Percentiles rank a stretch among this genome's conserved stretches.
Evolutionary conservation across 495 filamentous ascomycete genomes (phyloP).

Genomic region (Apiosordaria backusii): DNA sequence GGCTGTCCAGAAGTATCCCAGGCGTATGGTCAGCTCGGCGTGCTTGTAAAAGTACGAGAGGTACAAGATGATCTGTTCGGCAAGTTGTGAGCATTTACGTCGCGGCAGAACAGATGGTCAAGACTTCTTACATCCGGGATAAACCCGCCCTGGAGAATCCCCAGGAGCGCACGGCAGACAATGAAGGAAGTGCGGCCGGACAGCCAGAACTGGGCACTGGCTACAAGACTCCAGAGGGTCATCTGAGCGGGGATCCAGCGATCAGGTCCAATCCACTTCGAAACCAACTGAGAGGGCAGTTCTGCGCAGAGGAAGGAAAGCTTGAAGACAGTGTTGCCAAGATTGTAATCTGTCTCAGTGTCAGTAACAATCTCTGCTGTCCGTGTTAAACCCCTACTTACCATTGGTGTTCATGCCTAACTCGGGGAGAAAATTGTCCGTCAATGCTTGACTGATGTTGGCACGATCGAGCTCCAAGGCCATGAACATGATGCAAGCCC

Average conservation of each 20-base stretch:
- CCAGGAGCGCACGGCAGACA: constrained; percentile 61
- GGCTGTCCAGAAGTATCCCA: constrained; percentile 60
- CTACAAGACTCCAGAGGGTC: constrained; percentile 72
- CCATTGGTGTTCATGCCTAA: constrained; percentile 37
- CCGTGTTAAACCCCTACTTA: constrained; percentile 9
- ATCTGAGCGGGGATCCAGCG: constrained; percentile 84
- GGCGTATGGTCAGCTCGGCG: constrained; percentile 56
- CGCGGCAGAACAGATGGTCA: neutral
- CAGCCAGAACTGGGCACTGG: constrained; percentile 63
- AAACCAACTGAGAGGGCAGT: constrained; percentile 70
- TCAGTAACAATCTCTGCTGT: neutral
- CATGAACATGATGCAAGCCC: constrained; percentile 78
- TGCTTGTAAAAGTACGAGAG: constrained; percentile 66
- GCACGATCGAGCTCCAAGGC: constrained; percentile 76
- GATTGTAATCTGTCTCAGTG: constrained; percentile 58
- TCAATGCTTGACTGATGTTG: constrained; percentile 49
- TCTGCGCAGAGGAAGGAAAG: constrained; percentile 67
- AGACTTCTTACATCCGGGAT: constrained; percentile 41
- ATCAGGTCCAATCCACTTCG: constrained; percentile 77
- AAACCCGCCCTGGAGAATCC: constrained; percentile 74
- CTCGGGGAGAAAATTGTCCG: constrained; percentile 40
- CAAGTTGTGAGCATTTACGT: neutral
- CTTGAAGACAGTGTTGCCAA: constrained; percentile 70
- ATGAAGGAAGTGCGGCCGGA: constrained; percentile 60
- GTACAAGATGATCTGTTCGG: constrained; percentile 50